Percentiles rank a stretch among this genome's conserved stretches.
Evolutionary conservation across 352 stramenopile genomes (phyloP).

Genomic region (Thraustotheca clavata): DNA sequence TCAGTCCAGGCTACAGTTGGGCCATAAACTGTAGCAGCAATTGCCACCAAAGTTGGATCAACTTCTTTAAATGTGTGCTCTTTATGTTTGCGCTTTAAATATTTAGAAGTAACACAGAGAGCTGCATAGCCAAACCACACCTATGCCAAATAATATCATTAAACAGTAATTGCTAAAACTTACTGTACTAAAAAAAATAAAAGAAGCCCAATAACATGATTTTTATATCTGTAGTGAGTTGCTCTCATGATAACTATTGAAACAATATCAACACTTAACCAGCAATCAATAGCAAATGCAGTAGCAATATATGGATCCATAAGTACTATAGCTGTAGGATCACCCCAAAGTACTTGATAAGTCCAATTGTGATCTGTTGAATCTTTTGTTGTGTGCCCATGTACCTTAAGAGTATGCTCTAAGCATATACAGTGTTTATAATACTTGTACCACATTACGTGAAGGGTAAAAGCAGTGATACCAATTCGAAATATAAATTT

Average conservation of each 20-base stretch:
- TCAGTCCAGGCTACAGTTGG: not conserved
- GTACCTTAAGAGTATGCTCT: not conserved
- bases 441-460: not conserved
- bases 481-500: not conserved
- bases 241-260: not conserved
- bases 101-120: not conserved
- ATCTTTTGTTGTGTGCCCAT: not conserved
- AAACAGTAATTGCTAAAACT: not conserved
- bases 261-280: not conserved
- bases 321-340: not conserved
- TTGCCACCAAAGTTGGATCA: conserved; percentile 1
- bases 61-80: conserved; percentile 2
- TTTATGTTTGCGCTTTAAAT: not conserved
- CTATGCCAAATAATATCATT: not conserved
- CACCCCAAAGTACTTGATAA: not conserved
- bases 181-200: not conserved
- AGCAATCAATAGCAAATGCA: not conserved
- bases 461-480: not conserved
- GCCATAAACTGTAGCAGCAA: not conserved
- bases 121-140: conserved; percentile 14
- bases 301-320: not conserved
- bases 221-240: not conserved
- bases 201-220: not conserved
- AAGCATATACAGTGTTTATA: not conserved
- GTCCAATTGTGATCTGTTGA: not conserved